Evolutionary conservation across 805 yeast species (phyloP).

Genomic region (Myxozyma vanderwaltii): DNA sequence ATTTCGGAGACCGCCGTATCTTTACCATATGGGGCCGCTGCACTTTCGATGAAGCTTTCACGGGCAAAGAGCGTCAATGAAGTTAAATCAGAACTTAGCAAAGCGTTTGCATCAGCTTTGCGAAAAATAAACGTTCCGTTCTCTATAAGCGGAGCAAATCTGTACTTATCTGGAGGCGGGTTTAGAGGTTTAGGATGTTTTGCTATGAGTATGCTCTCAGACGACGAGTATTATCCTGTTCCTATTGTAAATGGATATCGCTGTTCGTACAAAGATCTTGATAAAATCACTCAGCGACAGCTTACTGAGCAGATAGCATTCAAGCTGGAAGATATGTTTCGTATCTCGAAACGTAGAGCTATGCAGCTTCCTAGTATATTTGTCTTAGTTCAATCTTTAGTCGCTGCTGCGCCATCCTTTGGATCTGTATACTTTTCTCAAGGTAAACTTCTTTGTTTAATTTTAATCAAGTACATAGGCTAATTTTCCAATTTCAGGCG

Average conservation of each 20-base stretch:
- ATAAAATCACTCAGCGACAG: slow-evolving; percentile 54
- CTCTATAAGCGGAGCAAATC: slow-evolving; percentile 51
- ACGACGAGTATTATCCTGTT: slow-evolving; percentile 60
- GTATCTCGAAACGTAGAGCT: slow-evolving; percentile 67
- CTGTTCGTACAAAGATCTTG: slow-evolving; percentile 55
- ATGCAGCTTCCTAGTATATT: slow-evolving; percentile 72
- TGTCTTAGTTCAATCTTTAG: slow-evolving; percentile 59
- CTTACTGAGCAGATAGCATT: slow-evolving; percentile 36
- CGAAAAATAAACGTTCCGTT: slow-evolving; percentile 16
- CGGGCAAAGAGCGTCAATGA: slow-evolving; percentile 39
- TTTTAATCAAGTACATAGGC: neutral
- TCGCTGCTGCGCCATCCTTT: slow-evolving; percentile 54
- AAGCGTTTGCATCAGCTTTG: slow-evolving; percentile 47
- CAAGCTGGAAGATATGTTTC: slow-evolving; percentile 51
- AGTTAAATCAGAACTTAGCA: slow-evolving; percentile 50
- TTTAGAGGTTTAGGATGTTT: slow-evolving; percentile 67
- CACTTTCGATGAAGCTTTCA: slow-evolving; percentile 57
- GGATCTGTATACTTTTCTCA: slow-evolving; percentile 69
- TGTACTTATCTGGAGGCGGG: slow-evolving; percentile 76
- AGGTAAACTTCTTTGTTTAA: slow-evolving; percentile 43
- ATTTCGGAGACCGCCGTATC: slow-evolving; percentile 62
- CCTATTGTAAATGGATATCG: slow-evolving; percentile 72
- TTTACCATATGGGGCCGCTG: slow-evolving; percentile 71
- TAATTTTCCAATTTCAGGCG: slow-evolving; percentile 38
- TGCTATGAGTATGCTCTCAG: slow-evolving; percentile 37